These are phyloP conservation scores for Debaryomyces singareniensis DNA, from an alignment of 1,139 yeast species.

Conservation along the genomic window DNA sequence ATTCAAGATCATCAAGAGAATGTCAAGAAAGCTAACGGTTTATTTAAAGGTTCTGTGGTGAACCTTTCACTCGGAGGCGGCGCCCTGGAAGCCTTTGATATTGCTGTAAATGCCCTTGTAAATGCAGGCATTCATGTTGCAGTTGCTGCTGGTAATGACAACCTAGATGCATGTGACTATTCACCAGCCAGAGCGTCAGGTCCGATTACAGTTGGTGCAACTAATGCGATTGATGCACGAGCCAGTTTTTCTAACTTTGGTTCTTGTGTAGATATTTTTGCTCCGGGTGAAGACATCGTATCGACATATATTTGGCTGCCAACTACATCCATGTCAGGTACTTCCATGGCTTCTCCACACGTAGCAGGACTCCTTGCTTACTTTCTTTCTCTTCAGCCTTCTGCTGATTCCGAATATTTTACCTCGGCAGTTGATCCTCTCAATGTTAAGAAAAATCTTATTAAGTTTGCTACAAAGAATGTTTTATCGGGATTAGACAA, in stretches of 20 bases:
- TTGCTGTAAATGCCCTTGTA: constrained; percentile 38
- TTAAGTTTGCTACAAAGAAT: constrained; percentile 32
- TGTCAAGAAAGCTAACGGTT: constrained; percentile 21
- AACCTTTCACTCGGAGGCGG: constrained; percentile 44
- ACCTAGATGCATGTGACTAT: constrained; percentile 34
- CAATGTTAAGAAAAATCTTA: constrained; percentile 28
- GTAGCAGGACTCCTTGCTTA: constrained; percentile 36
- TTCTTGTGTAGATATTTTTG: constrained; percentile 38
- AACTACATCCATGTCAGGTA: constrained; percentile 34
- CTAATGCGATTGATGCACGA: constrained; percentile 28
- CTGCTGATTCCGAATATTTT: constrained; percentile 36
- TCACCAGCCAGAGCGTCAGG: constrained; percentile 40
- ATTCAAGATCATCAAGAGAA: constrained; percentile 31
- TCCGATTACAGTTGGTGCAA: constrained; percentile 42
- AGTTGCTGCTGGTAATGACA: constrained; percentile 42
- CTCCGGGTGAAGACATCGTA: constrained; percentile 38
- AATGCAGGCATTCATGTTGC: constrained; percentile 38
- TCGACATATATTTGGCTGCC: constrained; percentile 33
- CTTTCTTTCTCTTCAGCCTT: constrained; percentile 37
- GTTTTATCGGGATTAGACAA: constrained; percentile 49
- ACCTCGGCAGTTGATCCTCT: constrained; percentile 39
- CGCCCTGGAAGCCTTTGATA: constrained; percentile 32
- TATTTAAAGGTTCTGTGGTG: constrained; percentile 40
- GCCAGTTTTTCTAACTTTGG: constrained; percentile 42
- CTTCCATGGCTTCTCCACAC: constrained; percentile 43